Conservation (phyloP, 139 green algal genomes). For the Pseudopediastrum boryanum region DNA sequence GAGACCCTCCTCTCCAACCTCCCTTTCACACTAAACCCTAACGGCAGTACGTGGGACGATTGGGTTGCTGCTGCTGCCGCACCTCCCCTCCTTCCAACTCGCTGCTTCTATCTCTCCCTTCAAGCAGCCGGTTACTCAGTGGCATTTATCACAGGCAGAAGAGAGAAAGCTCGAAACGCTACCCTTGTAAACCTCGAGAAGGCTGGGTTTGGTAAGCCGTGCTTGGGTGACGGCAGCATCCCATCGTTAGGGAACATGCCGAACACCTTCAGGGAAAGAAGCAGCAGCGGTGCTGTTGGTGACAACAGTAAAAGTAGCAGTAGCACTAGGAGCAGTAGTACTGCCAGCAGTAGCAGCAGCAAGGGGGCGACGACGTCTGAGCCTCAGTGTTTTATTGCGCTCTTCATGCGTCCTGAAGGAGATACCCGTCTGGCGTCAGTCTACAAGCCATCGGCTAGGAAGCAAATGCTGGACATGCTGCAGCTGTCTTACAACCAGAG, state of each 20-base stretch:
- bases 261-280: too few relatives aligned
- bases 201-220: conserved; percentile 55
- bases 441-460: conserved; percentile 64
- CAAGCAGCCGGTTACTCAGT: conserved; percentile 20
- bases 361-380: not conserved
- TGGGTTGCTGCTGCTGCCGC: conserved; percentile 12
- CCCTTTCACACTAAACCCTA: conserved; percentile 19
- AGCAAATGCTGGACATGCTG: conserved; percentile 47
- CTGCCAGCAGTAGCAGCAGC: conserved; percentile 10
- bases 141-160: conserved; percentile 66
- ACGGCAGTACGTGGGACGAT: conserved; percentile 8
- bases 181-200: conserved; percentile 59
- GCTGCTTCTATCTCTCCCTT: conserved; percentile 24
- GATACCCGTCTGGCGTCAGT: conserved; percentile 49
- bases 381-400: conserved; percentile 49
- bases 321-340: not conserved
- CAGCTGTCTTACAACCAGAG: too few relatives aligned
- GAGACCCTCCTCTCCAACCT: conserved; percentile 59
- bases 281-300: too few relatives aligned
- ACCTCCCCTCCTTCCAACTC: conserved; percentile 34
- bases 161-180: conserved; percentile 31
- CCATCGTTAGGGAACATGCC: too few relatives aligned
- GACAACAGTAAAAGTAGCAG: not conserved
- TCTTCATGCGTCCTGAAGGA: conserved; percentile 46
- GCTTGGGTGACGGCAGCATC: conserved; percentile 14